Evolutionary conservation across 1,284 basidiomycete genomes (phyloP).

Genomic region (Stereum hirsutum): DNA sequence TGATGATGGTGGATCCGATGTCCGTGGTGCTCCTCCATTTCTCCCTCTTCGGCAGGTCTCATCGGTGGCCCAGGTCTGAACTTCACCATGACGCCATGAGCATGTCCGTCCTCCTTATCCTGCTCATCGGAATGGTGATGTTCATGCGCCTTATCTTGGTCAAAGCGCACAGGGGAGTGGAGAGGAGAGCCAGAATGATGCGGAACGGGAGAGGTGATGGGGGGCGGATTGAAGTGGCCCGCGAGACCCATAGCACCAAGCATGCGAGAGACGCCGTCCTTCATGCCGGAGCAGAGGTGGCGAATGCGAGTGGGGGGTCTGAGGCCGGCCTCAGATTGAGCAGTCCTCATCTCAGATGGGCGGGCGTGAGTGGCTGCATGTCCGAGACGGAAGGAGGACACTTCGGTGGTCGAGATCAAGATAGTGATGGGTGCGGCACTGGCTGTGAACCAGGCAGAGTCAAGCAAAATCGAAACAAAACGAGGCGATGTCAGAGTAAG

Average conservation of each 20-base stretch:
- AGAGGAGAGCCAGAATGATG: neutral
- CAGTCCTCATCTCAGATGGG: constrained; percentile 3
- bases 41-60: neutral
- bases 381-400: constrained; percentile 19
- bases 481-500: neutral
- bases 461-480: neutral
- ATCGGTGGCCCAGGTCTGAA: neutral
- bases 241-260: constrained; percentile 11
- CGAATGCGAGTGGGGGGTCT: constrained; percentile 9
- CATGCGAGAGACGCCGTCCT: constrained; percentile 14
- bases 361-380: constrained; percentile 14
- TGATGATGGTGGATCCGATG: neutral
- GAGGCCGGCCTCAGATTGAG: constrained; percentile 8
- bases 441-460: constrained; percentile 12
- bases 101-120: no score
- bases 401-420: constrained; percentile 18
- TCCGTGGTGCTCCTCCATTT: neutral
- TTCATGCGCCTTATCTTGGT: neutral
- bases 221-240: neutral
- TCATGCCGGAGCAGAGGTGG: constrained; percentile 12
- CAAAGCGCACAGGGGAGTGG: neutral
- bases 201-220: constrained; percentile 1
- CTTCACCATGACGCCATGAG: neutral
- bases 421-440: constrained; percentile 28
- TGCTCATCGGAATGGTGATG: neutral